Base-by-base conservation (phyloP, 2,329 filamentous ascomycete species). In the Xylaria hypoxylon region DNA sequence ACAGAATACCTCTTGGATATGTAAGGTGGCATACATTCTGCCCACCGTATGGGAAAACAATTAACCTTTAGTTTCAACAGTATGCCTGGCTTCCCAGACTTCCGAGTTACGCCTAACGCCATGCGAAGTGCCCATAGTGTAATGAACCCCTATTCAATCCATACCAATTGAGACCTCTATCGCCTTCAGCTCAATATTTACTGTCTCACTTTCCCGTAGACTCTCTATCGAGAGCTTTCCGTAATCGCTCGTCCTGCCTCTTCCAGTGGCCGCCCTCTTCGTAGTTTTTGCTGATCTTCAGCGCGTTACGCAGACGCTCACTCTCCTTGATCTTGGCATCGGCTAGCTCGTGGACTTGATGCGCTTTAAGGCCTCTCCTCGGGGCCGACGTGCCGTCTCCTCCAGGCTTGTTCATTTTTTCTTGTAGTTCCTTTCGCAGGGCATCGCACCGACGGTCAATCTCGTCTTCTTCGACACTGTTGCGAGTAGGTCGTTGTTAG, bases 241-340 rank as follows among this genome's bases (percentile, higher is more conserved):
- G 81, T 57, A 85, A 62, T 68, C 90, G 84, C 79, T 95, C 92
- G 76, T 96, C 93, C 77, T 96, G 92, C 70, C 88, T 90, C 81
- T 88, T 90, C 92, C 93, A 96, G 78, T 97, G 92, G 56, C 90
- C 87, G 5, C 93, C 94, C 79, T 96, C 93, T 76, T 95, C 90
- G 74, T 96, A 96, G 77, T 95, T 87, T 76, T 90, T 90, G 76
- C 90, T 90, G 74, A 98, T 97, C 56, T 94, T 94, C 71, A 99
- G 84, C 7, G 96, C 96, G 79, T 86, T 92, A 70, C 95, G 84
- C 77, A 99, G 82, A 73, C 92, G 87, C 81, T 98, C 94, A 79
- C 91, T 97, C 85, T 99, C 96, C 78, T 93, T 91, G 72, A 97
- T 95, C 86, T 99, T 99, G 67, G 95, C 96, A 75, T 96, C 92